Percentiles rank a stretch among this genome's conserved stretches.
Evolutionary conservation across 2,329 filamentous ascomycete genomes (phyloP).

Genomic region (Trichoderma koningii): DNA sequence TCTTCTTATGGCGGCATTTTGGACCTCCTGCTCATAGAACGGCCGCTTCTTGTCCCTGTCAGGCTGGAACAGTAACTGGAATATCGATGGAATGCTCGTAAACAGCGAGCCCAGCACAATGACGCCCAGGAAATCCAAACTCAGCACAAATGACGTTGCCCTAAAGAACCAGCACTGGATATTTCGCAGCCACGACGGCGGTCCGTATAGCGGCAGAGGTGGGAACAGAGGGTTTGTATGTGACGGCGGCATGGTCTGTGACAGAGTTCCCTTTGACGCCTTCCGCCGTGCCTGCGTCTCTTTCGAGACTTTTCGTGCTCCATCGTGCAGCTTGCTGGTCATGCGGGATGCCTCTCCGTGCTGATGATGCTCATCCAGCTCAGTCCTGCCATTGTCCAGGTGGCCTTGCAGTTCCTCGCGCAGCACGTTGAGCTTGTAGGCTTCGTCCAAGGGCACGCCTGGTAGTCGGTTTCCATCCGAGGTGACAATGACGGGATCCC

Average conservation of each 20-base stretch:
- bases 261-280: constrained; percentile 50
- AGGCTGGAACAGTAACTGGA: constrained; percentile 55
- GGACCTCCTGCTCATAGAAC: constrained; percentile 73
- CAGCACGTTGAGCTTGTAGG: constrained; percentile 67
- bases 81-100: constrained; percentile 60
- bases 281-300: constrained; percentile 45
- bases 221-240: constrained; percentile 82
- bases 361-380: constrained; percentile 40
- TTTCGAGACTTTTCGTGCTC: constrained; percentile 30
- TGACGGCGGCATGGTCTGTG: constrained; percentile 59
- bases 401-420: constrained; percentile 50
- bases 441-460: constrained; percentile 68
- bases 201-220: constrained; percentile 78
- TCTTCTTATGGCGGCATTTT: constrained; percentile 57
- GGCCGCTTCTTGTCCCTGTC: constrained; percentile 63
- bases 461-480: constrained; percentile 67
- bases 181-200: constrained; percentile 65
- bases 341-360: constrained; percentile 34
- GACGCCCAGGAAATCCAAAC: constrained; percentile 72
- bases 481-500: constrained; percentile 71
- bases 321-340: constrained; percentile 34
- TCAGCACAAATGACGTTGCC: constrained; percentile 71
- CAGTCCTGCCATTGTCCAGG: constrained; percentile 35
- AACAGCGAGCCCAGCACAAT: constrained; percentile 76
- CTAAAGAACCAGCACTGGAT: constrained; percentile 68